Evolutionary conservation across 768 basidiomycete genomes (phyloP), one percentile per base, ranked within the genome.

Genomic region (Tubosaeta sp.): DNA sequence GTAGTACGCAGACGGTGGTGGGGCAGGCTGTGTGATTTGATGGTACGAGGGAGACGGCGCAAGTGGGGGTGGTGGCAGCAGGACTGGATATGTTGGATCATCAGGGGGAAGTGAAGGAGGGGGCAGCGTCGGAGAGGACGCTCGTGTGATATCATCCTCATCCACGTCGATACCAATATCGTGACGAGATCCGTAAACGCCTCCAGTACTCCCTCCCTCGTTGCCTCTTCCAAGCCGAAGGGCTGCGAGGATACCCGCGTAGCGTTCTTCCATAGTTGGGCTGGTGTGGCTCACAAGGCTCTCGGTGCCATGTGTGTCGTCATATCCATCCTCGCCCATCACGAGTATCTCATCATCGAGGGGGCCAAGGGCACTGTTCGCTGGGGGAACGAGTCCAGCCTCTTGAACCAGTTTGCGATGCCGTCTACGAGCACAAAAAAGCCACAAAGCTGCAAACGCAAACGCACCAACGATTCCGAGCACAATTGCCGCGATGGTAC

Each of bases 341-440:
- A 54, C 55, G 4, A 45, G 38, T 30, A 67, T 50, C 36, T 68
- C 66, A 12, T 61, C 58, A 3, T 61, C 56, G 2, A 68, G 57
- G 4, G 64, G 63, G 9, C 58, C 53, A 21, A 56, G 11, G 2
- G 49, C 24, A 19, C 57, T 43, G 32, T 48, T 54, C 18, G 46
- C 53, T 7, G 55, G 50, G 2, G 29, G 38, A n/a, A 56, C 19
- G 21, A 55, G 27, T 6, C 51, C 51, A 36, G 62, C 49, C 19
- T 65, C 66, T 24, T 40, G 59, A 34, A 44, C 40, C 19, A 67
- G 51, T 25, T 50, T 44, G 25, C 60, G 68, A 51, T 60, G 63
- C 24, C 68, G 66, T 46, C 62, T 59, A 24, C 64, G 61, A 36
- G 68, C 66, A n/a, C 67, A 68, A 34, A 66, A 64, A 16, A 69